These are phyloP conservation scores for Gossypium trilobum DNA, from an alignment of 441 rosid species.

Conservation along the genomic window DNA sequence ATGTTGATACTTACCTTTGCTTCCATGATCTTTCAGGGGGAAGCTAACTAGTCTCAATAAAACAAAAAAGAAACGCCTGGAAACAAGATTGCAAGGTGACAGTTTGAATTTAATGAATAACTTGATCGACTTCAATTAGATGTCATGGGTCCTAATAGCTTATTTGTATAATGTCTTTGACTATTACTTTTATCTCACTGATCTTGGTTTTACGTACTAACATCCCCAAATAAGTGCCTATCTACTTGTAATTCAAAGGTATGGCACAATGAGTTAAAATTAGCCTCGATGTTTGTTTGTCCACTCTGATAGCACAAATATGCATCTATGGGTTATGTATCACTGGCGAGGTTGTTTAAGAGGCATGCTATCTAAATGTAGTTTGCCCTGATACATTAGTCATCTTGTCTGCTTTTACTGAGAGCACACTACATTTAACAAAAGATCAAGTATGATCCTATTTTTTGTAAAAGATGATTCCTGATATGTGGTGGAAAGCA, in stretches of 20 bases:
- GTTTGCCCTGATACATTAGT: background rate
- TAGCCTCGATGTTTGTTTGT: background rate
- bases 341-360: background rate
- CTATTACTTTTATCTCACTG: background rate
- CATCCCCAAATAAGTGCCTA: conserved; percentile 1
- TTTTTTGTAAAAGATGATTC: background rate
- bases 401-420: background rate
- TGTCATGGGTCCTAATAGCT: background rate
- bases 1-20: conserved; percentile 17
- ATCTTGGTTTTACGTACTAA: background rate
- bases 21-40: conserved; percentile 36
- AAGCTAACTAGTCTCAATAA: conserved; percentile 49
- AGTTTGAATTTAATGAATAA: background rate
- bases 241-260: background rate
- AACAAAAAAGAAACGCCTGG: conserved; percentile 63
- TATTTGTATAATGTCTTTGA: background rate
- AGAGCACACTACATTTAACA: background rate
- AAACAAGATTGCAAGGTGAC: conserved; percentile 68
- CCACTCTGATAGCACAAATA: background rate
- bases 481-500: conserved; percentile 1
- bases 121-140: background rate
- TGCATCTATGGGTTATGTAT: background rate
- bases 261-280: background rate
- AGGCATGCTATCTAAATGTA: background rate
- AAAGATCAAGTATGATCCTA: background rate